Percentiles rank a stretch among this genome's conserved stretches.
These are phyloP conservation scores for Fusarium sp. DNA, from an alignment of 2,329 filamentous ascomycete species.

Conservation along the genomic window DNA sequence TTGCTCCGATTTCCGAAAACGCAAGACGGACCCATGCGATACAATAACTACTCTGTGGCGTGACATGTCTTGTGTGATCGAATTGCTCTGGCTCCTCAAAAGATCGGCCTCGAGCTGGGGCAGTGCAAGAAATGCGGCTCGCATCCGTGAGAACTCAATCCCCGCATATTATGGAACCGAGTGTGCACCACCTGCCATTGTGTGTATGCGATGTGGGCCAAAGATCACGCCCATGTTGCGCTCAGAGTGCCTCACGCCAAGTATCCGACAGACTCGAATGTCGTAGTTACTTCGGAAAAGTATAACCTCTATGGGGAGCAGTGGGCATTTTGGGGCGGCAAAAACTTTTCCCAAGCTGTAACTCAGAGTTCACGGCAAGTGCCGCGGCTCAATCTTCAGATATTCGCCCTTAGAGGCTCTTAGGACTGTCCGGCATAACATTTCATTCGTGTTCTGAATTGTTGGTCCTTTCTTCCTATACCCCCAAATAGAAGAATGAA, in stretches of 20 bases:
- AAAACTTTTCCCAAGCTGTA: no score
- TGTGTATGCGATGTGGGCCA: background rate
- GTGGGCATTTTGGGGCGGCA: no score
- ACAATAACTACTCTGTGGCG: background rate
- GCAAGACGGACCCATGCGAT: background rate
- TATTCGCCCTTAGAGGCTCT: no score
- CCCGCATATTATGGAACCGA: background rate
- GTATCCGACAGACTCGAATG: background rate
- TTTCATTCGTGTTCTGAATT: no score
- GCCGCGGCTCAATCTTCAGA: no score
- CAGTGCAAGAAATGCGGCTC: background rate
- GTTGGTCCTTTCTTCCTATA: no score
- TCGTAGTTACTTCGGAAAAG: background rate
- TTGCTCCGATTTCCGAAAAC: background rate
- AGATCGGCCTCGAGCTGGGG: background rate
- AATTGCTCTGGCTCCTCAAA: background rate
- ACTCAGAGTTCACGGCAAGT: no score
- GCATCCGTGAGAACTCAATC: background rate
- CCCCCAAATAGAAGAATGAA: no score
- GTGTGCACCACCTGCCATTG: background rate
- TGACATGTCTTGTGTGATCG: background rate
- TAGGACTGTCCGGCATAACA: no score
- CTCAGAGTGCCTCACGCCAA: background rate
- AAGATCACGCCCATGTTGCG: background rate
- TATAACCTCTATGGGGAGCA: background rate